Percentiles rank a stretch among this genome's conserved stretches.
phyloP scores from a whole-genome alignment of 768 basidiomycete genomes.

The Ramaria rubella region DNA sequence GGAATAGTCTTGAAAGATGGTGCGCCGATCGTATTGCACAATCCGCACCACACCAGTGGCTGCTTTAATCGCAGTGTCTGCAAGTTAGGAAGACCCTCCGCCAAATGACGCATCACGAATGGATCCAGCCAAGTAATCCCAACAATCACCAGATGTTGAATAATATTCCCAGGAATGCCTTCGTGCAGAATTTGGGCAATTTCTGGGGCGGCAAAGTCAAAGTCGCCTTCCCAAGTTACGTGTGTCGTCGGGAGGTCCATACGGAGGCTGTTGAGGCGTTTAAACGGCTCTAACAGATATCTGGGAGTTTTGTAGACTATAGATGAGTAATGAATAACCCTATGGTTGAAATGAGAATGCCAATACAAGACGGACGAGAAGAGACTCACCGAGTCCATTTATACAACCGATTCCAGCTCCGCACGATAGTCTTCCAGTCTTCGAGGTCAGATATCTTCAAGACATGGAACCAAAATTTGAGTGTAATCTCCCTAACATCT shows the following conservation, averaged over 20 bases:
- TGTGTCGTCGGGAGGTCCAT: conserved; percentile 5
- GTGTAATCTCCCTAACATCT: neutral
- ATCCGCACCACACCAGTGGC: conserved; percentile 7
- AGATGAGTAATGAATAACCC: conserved; percentile 2
- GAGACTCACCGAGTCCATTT: neutral
- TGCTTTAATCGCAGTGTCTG: neutral
- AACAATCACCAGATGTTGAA: conserved; percentile 1
- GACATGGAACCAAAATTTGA: conserved; percentile 6
- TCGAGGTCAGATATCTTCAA: neutral
- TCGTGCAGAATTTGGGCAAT: conserved; percentile 4
- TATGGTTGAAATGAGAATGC: neutral
- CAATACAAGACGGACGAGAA: neutral
- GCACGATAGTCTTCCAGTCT: neutral
- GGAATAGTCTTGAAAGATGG: neutral
- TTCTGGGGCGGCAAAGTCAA: conserved; percentile 4
- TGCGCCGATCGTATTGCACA: conserved; percentile 2
- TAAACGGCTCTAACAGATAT: neutral
- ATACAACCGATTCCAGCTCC: neutral
- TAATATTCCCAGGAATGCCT: neutral
- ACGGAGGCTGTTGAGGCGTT: neutral
- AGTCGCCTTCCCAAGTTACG: neutral
- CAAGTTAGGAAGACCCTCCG: neutral
- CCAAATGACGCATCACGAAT: neutral
- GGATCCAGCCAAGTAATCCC: conserved; percentile 7
- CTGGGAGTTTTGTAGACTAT: conserved; percentile 2